Conservation (phyloP, 495 filamentous ascomycete species). For the Talaromyces proteolyticus region DNA sequence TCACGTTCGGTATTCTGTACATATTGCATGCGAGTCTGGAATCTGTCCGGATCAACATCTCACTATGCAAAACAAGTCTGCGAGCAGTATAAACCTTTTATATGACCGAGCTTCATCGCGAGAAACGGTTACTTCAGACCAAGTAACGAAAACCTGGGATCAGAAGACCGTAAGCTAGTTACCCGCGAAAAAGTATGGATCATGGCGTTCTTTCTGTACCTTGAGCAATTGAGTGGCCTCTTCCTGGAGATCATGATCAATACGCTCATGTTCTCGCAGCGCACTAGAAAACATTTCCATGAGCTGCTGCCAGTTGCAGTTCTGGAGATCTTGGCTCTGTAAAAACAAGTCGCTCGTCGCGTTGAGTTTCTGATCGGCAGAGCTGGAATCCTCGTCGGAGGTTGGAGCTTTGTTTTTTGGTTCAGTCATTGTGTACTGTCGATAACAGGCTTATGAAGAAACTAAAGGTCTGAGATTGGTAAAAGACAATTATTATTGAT, state of each 20-base stretch:
- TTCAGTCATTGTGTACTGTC: too few species aligned
- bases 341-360: neutral
- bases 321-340: slow-evolving; percentile 17
- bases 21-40: slow-evolving; percentile 70
- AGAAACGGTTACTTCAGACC: slow-evolving; percentile 58
- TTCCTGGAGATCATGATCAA: slow-evolving; percentile 55
- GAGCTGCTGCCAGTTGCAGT: slow-evolving; percentile 64
- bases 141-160: slow-evolving; percentile 60
- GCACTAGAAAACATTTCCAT: slow-evolving; percentile 55
- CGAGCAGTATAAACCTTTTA: slow-evolving; percentile 46
- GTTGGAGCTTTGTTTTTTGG: neutral
- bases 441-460: too few species aligned
- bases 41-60: slow-evolving; percentile 30
- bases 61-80: neutral
- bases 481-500: too few species aligned
- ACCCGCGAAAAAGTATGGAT: neutral
- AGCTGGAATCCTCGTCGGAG: neutral
- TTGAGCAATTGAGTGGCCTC: slow-evolving; percentile 60
- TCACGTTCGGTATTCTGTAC: slow-evolving; percentile 64
- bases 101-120: slow-evolving; percentile 65
- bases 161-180: slow-evolving; percentile 5
- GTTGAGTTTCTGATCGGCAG: neutral
- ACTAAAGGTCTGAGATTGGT: too few species aligned
- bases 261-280: slow-evolving; percentile 50
- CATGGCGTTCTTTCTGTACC: slow-evolving; percentile 32